Conservation (phyloP, 192 early-diverging fungal species). For the Phlyctochytrium planicorne region DNA sequence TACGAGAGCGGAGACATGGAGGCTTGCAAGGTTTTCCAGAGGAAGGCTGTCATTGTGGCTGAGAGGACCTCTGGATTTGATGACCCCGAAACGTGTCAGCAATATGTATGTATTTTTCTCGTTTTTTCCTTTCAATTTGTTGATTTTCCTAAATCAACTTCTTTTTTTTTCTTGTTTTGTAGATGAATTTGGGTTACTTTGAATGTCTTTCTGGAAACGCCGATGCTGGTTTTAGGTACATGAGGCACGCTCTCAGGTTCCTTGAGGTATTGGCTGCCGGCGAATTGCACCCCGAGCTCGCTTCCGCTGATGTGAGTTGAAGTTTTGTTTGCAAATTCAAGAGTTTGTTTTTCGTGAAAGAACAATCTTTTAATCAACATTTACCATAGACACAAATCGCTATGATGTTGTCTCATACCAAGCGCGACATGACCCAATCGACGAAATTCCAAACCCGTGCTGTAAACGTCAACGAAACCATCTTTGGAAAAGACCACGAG, state of each 20-base stretch:
- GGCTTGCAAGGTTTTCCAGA: constrained; percentile 51
- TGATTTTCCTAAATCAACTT: constrained; percentile 5
- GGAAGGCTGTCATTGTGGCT: constrained; percentile 78
- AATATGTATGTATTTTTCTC: constrained; percentile 64
- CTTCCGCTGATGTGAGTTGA: constrained; percentile 70
- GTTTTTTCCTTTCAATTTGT: constrained; percentile 7
- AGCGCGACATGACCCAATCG: constrained; percentile 52
- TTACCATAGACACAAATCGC: constrained; percentile 67
- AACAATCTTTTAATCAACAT: too few relatives aligned
- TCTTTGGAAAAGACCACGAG: constrained; percentile 70
- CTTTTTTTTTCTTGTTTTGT: constrained; percentile 1
- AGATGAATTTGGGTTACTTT: constrained; percentile 85
- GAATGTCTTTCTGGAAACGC: constrained; percentile 80
- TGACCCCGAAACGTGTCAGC: constrained; percentile 78
- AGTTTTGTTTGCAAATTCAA: too few relatives aligned
- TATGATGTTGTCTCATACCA: constrained; percentile 69
- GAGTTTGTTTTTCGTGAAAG: too few relatives aligned
- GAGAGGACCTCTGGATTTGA: constrained; percentile 89
- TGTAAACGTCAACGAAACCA: constrained; percentile 58
- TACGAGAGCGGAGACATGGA: constrained; percentile 74
- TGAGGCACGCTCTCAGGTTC: constrained; percentile 79
- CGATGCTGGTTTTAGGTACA: constrained; percentile 68
- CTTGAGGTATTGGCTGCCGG: constrained; percentile 77
- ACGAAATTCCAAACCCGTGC: constrained; percentile 73
- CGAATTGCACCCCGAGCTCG: constrained; percentile 74